Evolutionary conservation across 257 asterid species (phyloP).

Genomic region (Solanum piurae): DNA sequence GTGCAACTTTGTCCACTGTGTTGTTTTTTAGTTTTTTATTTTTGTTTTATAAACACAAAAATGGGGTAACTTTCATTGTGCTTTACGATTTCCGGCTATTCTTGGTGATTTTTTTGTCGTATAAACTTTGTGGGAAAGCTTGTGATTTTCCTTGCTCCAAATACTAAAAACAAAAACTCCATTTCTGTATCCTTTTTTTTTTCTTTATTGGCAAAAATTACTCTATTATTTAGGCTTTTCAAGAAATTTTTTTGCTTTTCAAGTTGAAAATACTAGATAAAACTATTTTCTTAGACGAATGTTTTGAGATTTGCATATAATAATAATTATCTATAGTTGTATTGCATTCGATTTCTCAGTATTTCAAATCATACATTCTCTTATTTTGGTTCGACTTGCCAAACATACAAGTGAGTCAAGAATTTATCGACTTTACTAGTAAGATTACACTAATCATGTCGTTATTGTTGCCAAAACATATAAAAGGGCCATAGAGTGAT

Average conservation of each 20-base stretch:
- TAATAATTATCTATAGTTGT: too few species aligned
- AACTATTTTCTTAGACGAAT: neutral
- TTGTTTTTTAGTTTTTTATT: neutral
- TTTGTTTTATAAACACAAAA: neutral
- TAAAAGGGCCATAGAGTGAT: neutral
- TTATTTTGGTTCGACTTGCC: neutral
- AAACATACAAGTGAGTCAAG: neutral
- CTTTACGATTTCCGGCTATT: neutral
- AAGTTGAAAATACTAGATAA: neutral
- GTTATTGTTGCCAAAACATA: neutral
- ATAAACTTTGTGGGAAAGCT: neutral
- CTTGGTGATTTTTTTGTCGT: neutral
- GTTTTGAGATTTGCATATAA: neutral
- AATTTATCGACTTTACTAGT: neutral
- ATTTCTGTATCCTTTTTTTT: neutral
- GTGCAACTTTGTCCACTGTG: neutral
- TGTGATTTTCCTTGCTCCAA: neutral
- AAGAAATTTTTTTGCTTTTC: neutral
- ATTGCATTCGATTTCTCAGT: neutral
- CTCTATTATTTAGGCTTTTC: neutral
- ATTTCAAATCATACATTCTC: neutral
- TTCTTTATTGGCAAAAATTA: neutral
- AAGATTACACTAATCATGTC: fast-evolving
- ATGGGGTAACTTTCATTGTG: neutral
- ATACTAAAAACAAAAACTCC: neutral